A percentile compares a stretch with the other conserved stretches of the same genome.
phyloP scores from a whole-genome alignment of 2,329 filamentous ascomycete genomes.

The Teratosphaeria zuluensis region DNA sequence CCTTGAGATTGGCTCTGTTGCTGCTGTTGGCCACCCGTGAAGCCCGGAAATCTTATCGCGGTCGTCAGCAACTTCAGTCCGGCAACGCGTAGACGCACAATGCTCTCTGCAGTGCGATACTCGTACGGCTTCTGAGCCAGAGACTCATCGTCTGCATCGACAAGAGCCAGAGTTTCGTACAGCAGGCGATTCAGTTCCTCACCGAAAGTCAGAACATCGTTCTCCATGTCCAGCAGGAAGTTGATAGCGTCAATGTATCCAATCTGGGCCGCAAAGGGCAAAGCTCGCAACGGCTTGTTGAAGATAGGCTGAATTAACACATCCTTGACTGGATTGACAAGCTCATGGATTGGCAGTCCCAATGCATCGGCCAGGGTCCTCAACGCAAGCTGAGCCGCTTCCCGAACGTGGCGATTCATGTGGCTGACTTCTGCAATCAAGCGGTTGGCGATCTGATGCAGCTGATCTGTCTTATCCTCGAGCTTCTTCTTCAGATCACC shows the following conservation, averaged over 20 bases:
- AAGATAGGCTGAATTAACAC: conserved; percentile 85
- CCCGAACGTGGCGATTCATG: conserved; percentile 90
- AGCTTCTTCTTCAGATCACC: conserved; percentile 50
- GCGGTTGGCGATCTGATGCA: conserved; percentile 70
- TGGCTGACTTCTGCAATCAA: conserved; percentile 85
- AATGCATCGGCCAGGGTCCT: conserved; percentile 71
- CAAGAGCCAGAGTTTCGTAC: conserved; percentile 85
- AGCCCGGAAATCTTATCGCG: conserved; percentile 87
- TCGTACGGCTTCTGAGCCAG: conserved; percentile 87
- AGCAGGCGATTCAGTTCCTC: conserved; percentile 82
- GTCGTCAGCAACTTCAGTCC: conserved; percentile 89
- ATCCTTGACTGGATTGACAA: conserved; percentile 84
- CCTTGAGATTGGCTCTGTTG: neutral
- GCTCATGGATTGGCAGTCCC: conserved; percentile 70
- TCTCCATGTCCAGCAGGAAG: conserved; percentile 82
- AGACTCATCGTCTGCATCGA: conserved; percentile 88
- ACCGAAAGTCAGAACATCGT: conserved; percentile 83
- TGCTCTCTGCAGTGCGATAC: conserved; percentile 89
- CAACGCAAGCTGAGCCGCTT: conserved; percentile 73
- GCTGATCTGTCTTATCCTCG: conserved; percentile 53
- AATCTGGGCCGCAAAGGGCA: conserved; percentile 92
- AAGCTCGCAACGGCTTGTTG: conserved; percentile 81
- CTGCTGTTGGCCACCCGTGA: conserved; percentile 47
- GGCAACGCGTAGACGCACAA: conserved; percentile 81
- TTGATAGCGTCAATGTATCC: conserved; percentile 97